A percentile compares a stretch with the other conserved stretches of the same genome.
phyloP scores from a whole-genome alignment of 139 green algal species.

The Zygnema circumcarinatum region DNA sequence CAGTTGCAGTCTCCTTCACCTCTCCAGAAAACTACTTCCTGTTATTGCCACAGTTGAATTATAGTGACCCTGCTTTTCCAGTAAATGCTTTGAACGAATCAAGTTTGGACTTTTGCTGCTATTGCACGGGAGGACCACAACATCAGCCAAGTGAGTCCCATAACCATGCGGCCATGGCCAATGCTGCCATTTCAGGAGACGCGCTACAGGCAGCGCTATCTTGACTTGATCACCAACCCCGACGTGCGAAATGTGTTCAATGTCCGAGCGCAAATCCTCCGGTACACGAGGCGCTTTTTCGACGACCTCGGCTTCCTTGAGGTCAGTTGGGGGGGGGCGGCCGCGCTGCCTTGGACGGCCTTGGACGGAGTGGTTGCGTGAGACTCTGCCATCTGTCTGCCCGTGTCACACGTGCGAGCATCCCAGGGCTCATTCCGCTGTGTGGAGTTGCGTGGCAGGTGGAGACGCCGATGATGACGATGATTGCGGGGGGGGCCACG shows the following conservation, averaged over 20 bases:
- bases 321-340: slow-evolving; percentile 31
- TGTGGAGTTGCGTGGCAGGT: slow-evolving; percentile 62
- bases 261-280: slow-evolving; percentile 82
- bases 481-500: slow-evolving; percentile 88
- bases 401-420: neutral
- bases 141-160: neutral
- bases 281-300: slow-evolving; percentile 87
- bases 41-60: too few relatives aligned
- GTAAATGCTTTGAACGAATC: neutral
- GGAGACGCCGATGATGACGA: slow-evolving; percentile 96
- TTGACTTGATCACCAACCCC: slow-evolving; percentile 95
- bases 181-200: slow-evolving; percentile 91
- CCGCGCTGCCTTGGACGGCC: neutral
- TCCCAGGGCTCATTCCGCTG: neutral
- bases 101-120: neutral
- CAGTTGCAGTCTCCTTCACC: too few relatives aligned
- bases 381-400: neutral
- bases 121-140: neutral
- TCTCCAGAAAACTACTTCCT: too few relatives aligned
- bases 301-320: slow-evolving; percentile 93
- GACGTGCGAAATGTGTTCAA: slow-evolving; percentile 91
- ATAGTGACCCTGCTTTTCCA: too few relatives aligned
- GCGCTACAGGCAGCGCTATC: slow-evolving; percentile 94
- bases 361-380: neutral
- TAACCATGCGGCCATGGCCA: neutral